Evolutionary conservation across 2,329 filamentous ascomycete genomes (phyloP), one percentile per base, ranked within the genome.

Genomic region (Cercospora sp.): DNA sequence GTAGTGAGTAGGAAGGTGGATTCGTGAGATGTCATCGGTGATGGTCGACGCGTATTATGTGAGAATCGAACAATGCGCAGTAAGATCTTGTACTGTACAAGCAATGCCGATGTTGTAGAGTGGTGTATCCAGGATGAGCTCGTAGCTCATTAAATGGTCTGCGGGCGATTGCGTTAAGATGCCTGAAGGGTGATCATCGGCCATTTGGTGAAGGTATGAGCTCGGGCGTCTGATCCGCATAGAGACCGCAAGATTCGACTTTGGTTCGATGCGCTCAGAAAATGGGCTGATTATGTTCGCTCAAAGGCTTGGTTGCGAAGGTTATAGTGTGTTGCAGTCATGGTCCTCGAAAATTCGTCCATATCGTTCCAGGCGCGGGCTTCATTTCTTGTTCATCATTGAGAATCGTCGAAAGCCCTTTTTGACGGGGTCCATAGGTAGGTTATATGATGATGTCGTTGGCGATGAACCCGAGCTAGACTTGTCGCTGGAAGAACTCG

Each of bases 341-440:
- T 53, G 12, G 55, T 58, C 13, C 16, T 31, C 30, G 28, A 33
- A 31, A n/a, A 23, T 31, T 20, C 13, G 55, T 18, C 55, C 26
- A 13, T 3, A 20, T 33, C 55, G 30, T 58, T 10, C 16, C 16
- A 33, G 55, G 26, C 26, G 55, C 39, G 7, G 36, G 2, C 42
- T 33, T 53, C 42, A 63, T 63, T 45, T 63, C 42, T 63, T 63
- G 60, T 69, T 72, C 63, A 62, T 72, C 20, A 70, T 59, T 20
- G 70, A 70, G 61, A 72, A 70, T 13, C 67, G 65, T 12, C 70
- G 63, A 8, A 72, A 13, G 42, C 67, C 55, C 28, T 62, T 72
- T 63, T 72, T 72, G 51, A 68, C 57, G 16, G 62, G 66, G n/a
- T 63, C 58, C 28, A 60, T 48, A 16, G 66, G 64, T 45, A 20